phyloP scores from a whole-genome alignment of 768 basidiomycete species.

The Rhizopogon rudus region DNA sequence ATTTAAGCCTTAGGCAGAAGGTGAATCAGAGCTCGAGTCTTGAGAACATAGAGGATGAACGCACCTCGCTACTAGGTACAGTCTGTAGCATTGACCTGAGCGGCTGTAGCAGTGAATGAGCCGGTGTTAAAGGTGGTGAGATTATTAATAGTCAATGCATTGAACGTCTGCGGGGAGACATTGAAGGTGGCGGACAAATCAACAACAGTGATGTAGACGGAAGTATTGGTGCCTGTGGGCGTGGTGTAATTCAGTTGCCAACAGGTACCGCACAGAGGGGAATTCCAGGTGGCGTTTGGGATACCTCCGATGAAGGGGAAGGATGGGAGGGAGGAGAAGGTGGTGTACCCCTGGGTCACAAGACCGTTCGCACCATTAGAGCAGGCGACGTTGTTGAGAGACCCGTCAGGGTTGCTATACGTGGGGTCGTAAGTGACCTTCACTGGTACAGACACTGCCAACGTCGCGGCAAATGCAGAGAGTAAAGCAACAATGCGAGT shows the following conservation, averaged over 20 bases:
- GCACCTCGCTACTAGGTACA: slow-evolving; percentile 2
- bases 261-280: slow-evolving; percentile 3
- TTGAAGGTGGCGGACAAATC: neutral
- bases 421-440: too few relatives aligned
- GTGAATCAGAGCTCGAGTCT: too few relatives aligned
- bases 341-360: slow-evolving; percentile 8
- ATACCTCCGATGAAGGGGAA: slow-evolving; percentile 5
- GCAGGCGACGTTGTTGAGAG: neutral
- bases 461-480: neutral
- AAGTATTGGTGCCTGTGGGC: neutral
- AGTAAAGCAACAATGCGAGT: neutral
- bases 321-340: slow-evolving; percentile 5
- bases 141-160: neutral
- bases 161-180: neutral
- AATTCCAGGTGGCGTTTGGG: neutral
- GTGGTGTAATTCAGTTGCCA: neutral
- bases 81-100: neutral
- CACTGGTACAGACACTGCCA: too few relatives aligned
- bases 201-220: slow-evolving; percentile 1
- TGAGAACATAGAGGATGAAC: neutral
- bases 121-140: neutral
- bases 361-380: slow-evolving; percentile 13
- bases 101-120: neutral
- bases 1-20: too few relatives aligned
- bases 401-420: too few relatives aligned